Percentiles rank a stretch among this genome's conserved stretches.
Conservation (phyloP, 176 grass and related monocot species). For the Typha latifolia region DNA sequence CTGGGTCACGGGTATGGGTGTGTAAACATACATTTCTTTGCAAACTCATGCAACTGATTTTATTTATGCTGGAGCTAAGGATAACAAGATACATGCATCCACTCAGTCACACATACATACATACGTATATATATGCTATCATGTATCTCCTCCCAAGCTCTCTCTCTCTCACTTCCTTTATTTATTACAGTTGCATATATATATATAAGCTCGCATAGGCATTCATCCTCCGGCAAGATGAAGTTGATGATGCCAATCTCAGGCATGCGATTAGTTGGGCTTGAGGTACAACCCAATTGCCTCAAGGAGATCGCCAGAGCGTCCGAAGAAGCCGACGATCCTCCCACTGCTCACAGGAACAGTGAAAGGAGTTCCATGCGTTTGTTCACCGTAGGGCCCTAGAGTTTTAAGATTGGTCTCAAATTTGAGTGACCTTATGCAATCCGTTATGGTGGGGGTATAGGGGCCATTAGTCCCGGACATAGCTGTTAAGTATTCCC, state of each 20-base stretch:
- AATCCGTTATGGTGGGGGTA: background rate
- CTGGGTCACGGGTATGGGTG: too few species aligned
- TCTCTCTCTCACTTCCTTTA: too few species aligned
- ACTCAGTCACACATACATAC: too few species aligned
- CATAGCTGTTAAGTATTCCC: background rate
- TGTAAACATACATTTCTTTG: too few species aligned
- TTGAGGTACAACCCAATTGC: background rate
- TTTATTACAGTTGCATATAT: too few species aligned
- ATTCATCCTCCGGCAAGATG: background rate
- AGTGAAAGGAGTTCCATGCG: background rate
- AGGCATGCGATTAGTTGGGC: background rate
- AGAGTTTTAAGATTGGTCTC: background rate
- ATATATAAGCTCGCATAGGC: too few species aligned
- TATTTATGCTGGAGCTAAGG: too few species aligned
- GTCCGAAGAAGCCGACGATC: background rate
- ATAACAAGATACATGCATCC: too few species aligned
- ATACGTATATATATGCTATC: too few species aligned
- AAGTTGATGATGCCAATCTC: background rate
- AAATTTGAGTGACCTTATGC: background rate
- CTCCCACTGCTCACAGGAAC: background rate
- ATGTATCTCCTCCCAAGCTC: too few species aligned
- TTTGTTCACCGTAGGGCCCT: background rate
- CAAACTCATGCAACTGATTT: too few species aligned
- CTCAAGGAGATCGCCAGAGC: background rate
- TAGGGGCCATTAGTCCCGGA: background rate